phyloP scores from a whole-genome alignment of 1,284 basidiomycete genomes.

The Marasmius sp. region DNA sequence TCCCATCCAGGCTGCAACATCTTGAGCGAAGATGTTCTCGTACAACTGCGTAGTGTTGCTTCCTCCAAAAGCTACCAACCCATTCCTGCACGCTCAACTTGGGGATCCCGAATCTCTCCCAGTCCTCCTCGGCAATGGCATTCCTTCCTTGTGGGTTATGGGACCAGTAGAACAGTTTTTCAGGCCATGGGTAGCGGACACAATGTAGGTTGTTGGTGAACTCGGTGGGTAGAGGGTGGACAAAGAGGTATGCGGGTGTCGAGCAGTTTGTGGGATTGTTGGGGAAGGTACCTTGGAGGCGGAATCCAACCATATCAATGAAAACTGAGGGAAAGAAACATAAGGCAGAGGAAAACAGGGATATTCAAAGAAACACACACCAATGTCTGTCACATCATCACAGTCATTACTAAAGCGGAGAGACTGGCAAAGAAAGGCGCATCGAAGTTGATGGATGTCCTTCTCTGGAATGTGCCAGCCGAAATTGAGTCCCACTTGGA shows the following conservation, averaged over 20 bases:
- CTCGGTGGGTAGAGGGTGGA: background rate
- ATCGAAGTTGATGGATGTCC: too few relatives aligned
- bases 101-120: background rate
- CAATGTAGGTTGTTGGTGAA: background rate
- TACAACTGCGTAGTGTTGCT: background rate
- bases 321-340: background rate
- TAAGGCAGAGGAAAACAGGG: too few relatives aligned
- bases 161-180: background rate
- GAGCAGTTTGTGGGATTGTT: background rate
- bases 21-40: background rate
- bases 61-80: too few relatives aligned
- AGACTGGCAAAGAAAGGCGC: too few relatives aligned
- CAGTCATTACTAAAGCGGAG: too few relatives aligned
- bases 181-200: background rate
- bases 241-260: background rate
- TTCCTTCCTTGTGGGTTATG: background rate
- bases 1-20: background rate
- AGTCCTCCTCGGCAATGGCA: background rate
- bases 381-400: too few relatives aligned
- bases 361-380: too few relatives aligned
- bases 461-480: too few relatives aligned
- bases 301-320: background rate
- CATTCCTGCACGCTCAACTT: background rate
- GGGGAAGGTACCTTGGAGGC: background rate
- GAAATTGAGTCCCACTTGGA: too few relatives aligned